Evolutionary conservation across 345 rosid genomes (phyloP).

Genomic region (Eucalyptus erythrocorys): DNA sequence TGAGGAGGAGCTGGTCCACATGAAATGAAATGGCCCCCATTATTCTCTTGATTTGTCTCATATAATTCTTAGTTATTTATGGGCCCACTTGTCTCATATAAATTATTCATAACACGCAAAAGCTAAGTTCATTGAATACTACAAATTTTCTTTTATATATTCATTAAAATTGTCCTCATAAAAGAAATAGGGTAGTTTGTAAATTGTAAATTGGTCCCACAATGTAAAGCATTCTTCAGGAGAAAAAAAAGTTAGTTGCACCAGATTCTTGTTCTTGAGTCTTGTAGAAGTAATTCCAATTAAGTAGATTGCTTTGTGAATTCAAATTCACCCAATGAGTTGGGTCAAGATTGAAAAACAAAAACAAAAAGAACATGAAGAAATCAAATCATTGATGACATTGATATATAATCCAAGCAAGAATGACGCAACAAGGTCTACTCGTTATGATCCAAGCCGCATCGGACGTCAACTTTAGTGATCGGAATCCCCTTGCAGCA

Average conservation of each 20-base stretch:
- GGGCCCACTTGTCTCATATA: neutral
- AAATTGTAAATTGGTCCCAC: neutral
- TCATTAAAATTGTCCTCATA: neutral
- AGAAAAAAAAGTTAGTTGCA: neutral
- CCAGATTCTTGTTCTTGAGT: neutral
- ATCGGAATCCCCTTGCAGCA: neutral
- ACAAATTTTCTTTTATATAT: neutral
- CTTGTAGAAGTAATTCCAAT: neutral
- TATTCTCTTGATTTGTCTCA: neutral
- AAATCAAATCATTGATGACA: neutral
- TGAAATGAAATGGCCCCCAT: neutral
- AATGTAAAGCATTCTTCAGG: neutral
- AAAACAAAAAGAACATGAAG: neutral
- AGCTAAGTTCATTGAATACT: neutral
- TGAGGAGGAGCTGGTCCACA: neutral
- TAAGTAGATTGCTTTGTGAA: neutral
- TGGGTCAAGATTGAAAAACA: neutral
- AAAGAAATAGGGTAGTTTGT: neutral
- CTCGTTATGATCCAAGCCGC: neutral
- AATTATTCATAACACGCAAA: neutral
- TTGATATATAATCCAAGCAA: neutral
- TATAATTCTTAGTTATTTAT: neutral
- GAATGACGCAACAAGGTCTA: neutral
- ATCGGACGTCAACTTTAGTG: neutral
- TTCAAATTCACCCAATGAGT: neutral